Percentiles rank a stretch among this genome's conserved stretches.
Conservation (phyloP, 768 basidiomycete species). For the Hebeloma cylindrosporum region DNA sequence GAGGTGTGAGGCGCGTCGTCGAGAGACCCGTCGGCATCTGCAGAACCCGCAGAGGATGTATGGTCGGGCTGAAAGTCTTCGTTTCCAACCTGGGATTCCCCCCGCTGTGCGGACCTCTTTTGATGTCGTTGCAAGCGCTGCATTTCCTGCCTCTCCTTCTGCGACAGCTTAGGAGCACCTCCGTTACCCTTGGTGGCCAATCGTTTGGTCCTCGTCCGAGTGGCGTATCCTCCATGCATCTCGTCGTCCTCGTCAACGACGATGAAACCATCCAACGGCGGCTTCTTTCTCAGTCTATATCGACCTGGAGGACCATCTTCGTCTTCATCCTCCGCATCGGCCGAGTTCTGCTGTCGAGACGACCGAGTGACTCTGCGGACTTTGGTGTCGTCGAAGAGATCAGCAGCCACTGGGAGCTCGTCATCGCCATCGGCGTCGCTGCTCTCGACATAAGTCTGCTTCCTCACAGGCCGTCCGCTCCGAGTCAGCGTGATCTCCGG, state of each 20-base stretch:
- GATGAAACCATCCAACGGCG: conserved; percentile 21
- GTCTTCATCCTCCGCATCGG: conserved; percentile 31
- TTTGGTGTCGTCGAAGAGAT: conserved; percentile 32
- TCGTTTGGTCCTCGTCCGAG: conserved; percentile 5
- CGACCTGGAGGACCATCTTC: conserved; percentile 20
- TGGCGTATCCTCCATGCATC: conserved; percentile 30
- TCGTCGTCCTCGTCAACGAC: conserved; percentile 48
- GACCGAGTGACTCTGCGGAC: conserved; percentile 20
- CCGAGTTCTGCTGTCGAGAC: conserved; percentile 5
- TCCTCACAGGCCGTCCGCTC: conserved; percentile 43
- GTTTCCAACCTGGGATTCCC: too few species aligned
- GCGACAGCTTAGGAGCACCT: conserved; percentile 2
- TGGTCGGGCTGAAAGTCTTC: conserved; percentile 47
- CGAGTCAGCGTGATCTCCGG: conserved; percentile 27
- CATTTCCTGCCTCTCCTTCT: conserved; percentile 16
- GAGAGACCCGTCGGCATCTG: conserved; percentile 58
- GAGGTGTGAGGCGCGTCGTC: conserved; percentile 52
- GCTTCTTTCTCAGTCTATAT: conserved; percentile 9
- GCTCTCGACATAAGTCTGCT: conserved; percentile 44
- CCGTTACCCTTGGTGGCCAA: too few species aligned
- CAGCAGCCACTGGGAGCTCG: conserved; percentile 13
- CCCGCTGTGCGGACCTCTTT: too few species aligned
- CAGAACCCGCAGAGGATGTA: conserved; percentile 48
- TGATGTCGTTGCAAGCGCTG: conserved; percentile 31
- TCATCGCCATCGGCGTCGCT: conserved; percentile 42